phyloP scores from a whole-genome alignment of 441 rosid genomes.

The Mallotus japonicus region DNA sequence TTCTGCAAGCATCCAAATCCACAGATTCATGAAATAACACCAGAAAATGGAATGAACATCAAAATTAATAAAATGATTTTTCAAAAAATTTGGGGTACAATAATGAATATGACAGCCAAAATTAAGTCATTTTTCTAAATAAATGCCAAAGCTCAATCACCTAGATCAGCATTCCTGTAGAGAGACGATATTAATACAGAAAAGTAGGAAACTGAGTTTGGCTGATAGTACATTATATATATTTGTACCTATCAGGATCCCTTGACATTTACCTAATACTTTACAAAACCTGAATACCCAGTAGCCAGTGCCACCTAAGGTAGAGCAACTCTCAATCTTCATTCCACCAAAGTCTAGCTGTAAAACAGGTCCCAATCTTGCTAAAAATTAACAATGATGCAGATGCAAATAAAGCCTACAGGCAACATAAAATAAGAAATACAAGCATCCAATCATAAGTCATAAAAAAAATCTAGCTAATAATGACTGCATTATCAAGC shows the following conservation, averaged over 20 bases:
- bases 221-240: background rate
- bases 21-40: background rate
- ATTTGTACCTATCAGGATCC: background rate
- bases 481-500: background rate
- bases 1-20: background rate
- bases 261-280: background rate
- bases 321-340: background rate
- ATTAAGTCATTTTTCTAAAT: background rate
- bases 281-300: conserved; percentile 4
- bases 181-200: background rate
- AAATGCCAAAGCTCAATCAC: background rate
- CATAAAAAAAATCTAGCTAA: background rate
- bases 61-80: background rate
- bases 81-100: conserved; percentile 1
- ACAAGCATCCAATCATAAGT: no score
- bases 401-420: background rate
- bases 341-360: background rate
- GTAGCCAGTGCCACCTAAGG: background rate
- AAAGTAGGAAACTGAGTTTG: background rate
- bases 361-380: background rate
- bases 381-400: background rate
- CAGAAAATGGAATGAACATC: background rate
- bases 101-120: background rate
- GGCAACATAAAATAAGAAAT: background rate
- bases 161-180: background rate